phyloP scores from a whole-genome alignment of 768 basidiomycete species.

The Hirschioporus abietinus region DNA sequence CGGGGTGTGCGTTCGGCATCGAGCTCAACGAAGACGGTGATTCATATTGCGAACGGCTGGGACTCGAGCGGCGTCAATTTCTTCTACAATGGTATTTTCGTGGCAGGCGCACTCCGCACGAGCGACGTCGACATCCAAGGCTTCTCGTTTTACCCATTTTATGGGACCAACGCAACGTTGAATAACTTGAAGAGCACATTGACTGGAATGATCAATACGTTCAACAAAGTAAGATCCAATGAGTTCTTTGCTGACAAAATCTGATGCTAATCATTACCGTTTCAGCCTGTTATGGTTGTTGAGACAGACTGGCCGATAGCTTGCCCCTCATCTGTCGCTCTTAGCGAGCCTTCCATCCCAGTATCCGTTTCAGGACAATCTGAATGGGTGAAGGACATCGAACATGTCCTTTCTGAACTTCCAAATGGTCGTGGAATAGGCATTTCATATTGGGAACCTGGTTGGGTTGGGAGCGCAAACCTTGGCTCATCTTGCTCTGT shows the following conservation, averaged over 20 bases:
- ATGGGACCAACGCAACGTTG: conserved; percentile 49
- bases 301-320: conserved; percentile 60
- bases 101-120: conserved; percentile 42
- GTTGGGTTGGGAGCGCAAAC: conserved; percentile 53
- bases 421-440: conserved; percentile 29
- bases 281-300: conserved; percentile 49
- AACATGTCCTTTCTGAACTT: conserved; percentile 37
- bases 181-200: conserved; percentile 44
- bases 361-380: conserved; percentile 47
- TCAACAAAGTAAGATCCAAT: conserved; percentile 36
- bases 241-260: neutral
- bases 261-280: too few species aligned
- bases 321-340: conserved; percentile 33
- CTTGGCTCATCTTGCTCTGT: conserved; percentile 26
- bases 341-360: conserved; percentile 44
- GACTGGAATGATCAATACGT: conserved; percentile 42
- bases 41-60: conserved; percentile 66
- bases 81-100: conserved; percentile 51
- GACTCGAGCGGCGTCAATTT: conserved; percentile 36
- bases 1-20: conserved; percentile 42
- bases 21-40: conserved; percentile 42
- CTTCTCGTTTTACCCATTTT: conserved; percentile 65
- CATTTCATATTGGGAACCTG: conserved; percentile 64
- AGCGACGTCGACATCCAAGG: conserved; percentile 53
- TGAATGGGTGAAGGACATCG: conserved; percentile 49